phyloP scores from a whole-genome alignment of 768 basidiomycete genomes.

The Boletellus ananas region DNA sequence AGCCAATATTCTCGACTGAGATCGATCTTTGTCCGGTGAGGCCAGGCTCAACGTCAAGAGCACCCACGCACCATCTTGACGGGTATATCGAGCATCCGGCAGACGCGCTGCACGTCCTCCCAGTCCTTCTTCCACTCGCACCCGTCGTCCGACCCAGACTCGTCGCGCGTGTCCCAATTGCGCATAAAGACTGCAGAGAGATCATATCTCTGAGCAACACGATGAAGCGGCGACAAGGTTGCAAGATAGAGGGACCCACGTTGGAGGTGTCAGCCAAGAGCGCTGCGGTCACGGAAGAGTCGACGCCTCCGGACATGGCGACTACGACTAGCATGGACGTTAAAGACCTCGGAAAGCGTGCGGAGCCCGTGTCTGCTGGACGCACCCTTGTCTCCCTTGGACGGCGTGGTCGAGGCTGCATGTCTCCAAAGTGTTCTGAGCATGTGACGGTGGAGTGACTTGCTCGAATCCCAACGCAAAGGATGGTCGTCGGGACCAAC shows the following conservation, averaged over 20 bases:
- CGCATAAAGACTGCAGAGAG: conserved; percentile 92
- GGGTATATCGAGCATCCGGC: conserved; percentile 68
- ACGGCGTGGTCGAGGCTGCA: conserved; percentile 14
- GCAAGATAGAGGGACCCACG: conserved; percentile 34
- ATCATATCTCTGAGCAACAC: conserved; percentile 59
- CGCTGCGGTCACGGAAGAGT: conserved; percentile 85
- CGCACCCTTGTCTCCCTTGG: conserved; percentile 29
- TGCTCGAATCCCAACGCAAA: neutral
- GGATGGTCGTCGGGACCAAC: conserved; percentile 41
- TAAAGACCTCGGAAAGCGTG: neutral
- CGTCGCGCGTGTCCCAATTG: conserved; percentile 90
- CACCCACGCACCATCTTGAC: conserved; percentile 54
- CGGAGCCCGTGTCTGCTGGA: neutral
- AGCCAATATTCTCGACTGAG: conserved; percentile 90
- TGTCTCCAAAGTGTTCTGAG: conserved; percentile 9
- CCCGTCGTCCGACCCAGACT: conserved; percentile 70
- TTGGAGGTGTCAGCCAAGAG: conserved; percentile 55
- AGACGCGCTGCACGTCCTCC: conserved; percentile 84
- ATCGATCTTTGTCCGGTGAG: conserved; percentile 56
- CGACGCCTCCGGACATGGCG: conserved; percentile 95
- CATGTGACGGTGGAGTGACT: conserved; percentile 1
- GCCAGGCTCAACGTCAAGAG: neutral
- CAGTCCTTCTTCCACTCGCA: conserved; percentile 98
- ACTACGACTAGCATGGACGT: conserved; percentile 59
- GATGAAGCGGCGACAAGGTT: neutral